phyloP scores from a whole-genome alignment of 192 early-diverging fungal species.

The Umbelopsis ramanniana region DNA sequence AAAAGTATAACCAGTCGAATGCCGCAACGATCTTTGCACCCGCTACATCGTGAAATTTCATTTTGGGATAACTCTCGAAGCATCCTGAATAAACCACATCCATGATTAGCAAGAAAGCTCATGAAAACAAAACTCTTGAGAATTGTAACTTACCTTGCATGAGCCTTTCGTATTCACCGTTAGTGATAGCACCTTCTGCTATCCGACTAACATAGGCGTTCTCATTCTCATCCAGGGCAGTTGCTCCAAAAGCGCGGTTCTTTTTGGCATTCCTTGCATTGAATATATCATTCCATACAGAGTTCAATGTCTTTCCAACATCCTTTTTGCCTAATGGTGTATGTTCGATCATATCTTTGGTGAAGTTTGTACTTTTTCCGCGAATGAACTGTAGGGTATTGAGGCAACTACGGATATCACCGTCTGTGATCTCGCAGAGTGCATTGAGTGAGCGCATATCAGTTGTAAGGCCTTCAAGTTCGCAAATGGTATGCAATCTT shows the following conservation, averaged over 20 bases:
- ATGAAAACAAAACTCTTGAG: neutral
- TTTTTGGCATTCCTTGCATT: constrained; percentile 31
- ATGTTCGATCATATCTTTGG: constrained; percentile 50
- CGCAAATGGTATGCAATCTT: constrained; percentile 82
- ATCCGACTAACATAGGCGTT: constrained; percentile 57
- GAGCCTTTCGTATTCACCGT: constrained; percentile 87
- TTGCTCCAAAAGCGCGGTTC: constrained; percentile 10
- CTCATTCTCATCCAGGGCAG: neutral
- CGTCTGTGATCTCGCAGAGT: constrained; percentile 76
- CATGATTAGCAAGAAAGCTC: neutral
- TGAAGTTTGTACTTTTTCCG: constrained; percentile 40
- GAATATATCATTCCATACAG: constrained; percentile 89
- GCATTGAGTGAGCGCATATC: constrained; percentile 78
- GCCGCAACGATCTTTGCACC: constrained; percentile 67
- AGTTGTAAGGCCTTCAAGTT: constrained; percentile 68
- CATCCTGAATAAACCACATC: constrained; percentile 60
- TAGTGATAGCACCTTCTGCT: constrained; percentile 53
- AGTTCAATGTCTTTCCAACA: constrained; percentile 72
- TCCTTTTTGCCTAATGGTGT: constrained; percentile 80
- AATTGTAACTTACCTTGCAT: constrained; percentile 69
- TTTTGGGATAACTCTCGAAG: constrained; percentile 87
- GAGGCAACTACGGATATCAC: constrained; percentile 88
- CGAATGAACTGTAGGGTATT: constrained; percentile 80
- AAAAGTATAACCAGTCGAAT: constrained; percentile 81
- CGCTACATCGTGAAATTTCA: constrained; percentile 79